Evolutionary conservation across 1,139 yeast genomes (phyloP).

Genomic region (Trichomonascaceae sp.): DNA sequence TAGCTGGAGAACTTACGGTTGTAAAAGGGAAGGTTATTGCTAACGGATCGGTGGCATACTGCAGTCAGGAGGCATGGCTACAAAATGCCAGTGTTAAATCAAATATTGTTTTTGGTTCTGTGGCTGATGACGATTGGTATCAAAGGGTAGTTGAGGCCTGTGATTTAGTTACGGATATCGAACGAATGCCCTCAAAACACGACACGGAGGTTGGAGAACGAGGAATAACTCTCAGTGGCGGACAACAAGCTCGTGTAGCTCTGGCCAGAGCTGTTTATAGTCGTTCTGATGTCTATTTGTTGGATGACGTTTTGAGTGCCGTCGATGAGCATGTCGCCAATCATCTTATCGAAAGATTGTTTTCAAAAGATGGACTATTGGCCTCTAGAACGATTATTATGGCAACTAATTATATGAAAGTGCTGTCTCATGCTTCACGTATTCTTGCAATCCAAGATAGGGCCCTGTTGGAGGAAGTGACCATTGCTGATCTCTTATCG

Average conservation of each 20-base stretch:
- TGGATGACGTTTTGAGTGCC: conserved; percentile 78
- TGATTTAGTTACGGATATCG: conserved; percentile 63
- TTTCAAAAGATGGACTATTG: conserved; percentile 60
- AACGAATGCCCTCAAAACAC: conserved; percentile 74
- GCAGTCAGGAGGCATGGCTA: conserved; percentile 79
- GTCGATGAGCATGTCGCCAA: conserved; percentile 82
- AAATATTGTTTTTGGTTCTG: conserved; percentile 74
- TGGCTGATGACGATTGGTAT: conserved; percentile 62
- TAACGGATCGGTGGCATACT: conserved; percentile 69
- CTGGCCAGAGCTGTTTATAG: conserved; percentile 86
- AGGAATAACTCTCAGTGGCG: conserved; percentile 84
- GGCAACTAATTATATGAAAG: conserved; percentile 75
- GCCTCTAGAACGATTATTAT: conserved; percentile 66
- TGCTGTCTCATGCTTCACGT: conserved; percentile 59
- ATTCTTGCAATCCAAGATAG: conserved; percentile 54
- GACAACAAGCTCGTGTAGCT: conserved; percentile 83
- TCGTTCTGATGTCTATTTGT: conserved; percentile 69
- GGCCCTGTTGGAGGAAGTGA: conserved; percentile 43
- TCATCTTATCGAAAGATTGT: conserved; percentile 52
- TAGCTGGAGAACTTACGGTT: conserved; percentile 53
- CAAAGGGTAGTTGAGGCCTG: conserved; percentile 68
- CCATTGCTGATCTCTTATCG: conserved; percentile 23
- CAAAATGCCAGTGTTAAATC: conserved; percentile 69
- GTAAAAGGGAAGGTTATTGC: conserved; percentile 57
- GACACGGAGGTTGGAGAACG: conserved; percentile 83